Percentiles rank a stretch among this genome's conserved stretches.
Conservation (phyloP, 1,284 basidiomycete genomes). For the Austropuccinia psidii region DNA sequence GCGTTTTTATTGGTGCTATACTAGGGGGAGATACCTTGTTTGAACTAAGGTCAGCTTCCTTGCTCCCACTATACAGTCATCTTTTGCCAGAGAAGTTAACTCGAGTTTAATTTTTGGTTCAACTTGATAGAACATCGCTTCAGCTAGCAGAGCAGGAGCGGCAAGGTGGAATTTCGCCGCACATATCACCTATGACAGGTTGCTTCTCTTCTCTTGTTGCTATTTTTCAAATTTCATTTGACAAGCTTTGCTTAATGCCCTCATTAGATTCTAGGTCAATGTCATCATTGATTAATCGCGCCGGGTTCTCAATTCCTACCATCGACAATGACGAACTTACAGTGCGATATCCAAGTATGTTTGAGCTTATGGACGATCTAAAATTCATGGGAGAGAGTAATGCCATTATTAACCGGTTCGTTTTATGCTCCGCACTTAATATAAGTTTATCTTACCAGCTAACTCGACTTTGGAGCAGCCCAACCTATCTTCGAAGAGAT, state of each 20-base stretch:
- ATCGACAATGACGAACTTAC: constrained; percentile 92
- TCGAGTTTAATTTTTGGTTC: constrained; percentile 2
- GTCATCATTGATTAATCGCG: constrained; percentile 80
- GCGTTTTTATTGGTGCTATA: constrained; percentile 87
- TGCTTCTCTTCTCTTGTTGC: constrained; percentile 43
- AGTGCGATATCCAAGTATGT: constrained; percentile 88
- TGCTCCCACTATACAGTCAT: background rate
- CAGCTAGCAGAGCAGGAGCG: constrained; percentile 92
- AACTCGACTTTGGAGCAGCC: constrained; percentile 49
- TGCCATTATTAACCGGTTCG: constrained; percentile 70
- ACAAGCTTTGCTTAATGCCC: background rate
- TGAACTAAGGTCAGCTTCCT: constrained; percentile 63
- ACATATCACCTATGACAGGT: constrained; percentile 96
- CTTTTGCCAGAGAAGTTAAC: background rate
- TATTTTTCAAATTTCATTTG: background rate
- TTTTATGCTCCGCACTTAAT: constrained; percentile 30
- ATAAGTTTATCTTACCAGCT: background rate
- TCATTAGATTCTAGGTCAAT: constrained; percentile 49
- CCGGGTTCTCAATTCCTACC: constrained; percentile 87
- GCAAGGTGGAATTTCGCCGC: constrained; percentile 89
- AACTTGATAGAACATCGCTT: constrained; percentile 59
- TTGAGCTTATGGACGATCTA: constrained; percentile 88
- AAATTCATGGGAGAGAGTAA: constrained; percentile 95
- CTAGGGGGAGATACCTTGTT: constrained; percentile 95
- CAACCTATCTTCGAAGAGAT: constrained; percentile 67